Base-by-base conservation (phyloP, 2,329 filamentous ascomycete species). In the Phaeophleospora eucalypticola region DNA sequence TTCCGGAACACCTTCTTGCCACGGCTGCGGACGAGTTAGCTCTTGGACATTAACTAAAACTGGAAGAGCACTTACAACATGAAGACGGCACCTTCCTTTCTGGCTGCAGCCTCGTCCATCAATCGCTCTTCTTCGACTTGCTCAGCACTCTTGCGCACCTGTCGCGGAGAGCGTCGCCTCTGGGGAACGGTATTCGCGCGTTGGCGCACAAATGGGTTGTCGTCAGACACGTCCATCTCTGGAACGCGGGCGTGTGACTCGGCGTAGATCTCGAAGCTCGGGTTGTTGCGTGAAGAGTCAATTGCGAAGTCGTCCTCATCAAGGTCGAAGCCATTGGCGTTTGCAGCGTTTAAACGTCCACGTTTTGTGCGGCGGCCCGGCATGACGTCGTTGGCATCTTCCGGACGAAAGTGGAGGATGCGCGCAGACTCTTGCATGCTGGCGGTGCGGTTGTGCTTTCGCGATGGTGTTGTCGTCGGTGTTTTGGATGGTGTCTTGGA, bases 1-100 rank as follows among this genome's bases (percentile, higher is more conserved):
- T 83, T 85, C 66, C 83, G 82, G 71, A 88, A 89, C 46, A 87
- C 74, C 64, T 82, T 87, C 73, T 86, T 88, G 64, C 87, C 87
- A 59, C 87, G 87, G 74, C 86, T 89, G 51, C 41, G 33, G 19
- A 39, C 19, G 24, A 52, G 66, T 65, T 42, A 52, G 44, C 66
- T 60, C n/a, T 45, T 40, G 24, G 38, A 24, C 37, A 33, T 14
- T 14, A 4, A 21, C 8, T 46, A 46, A 41, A 49, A 32, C 19
- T 21, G 18, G 36, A 20, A 9, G 10, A 20, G 16, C 56, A 83
- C 86, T 78, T 76, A 89, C 86, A 91, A 91, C 10, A 83, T 78
- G 59, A 83, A 88, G 51, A 89, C 72, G 62, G 89, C 77, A 49
- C 87, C 87, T 65, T 91, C 85, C 3, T 83, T 77, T 21, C 84